phyloP scores from a whole-genome alignment of 2,329 filamentous ascomycete genomes.

The Calonectria leucothoes region DNA sequence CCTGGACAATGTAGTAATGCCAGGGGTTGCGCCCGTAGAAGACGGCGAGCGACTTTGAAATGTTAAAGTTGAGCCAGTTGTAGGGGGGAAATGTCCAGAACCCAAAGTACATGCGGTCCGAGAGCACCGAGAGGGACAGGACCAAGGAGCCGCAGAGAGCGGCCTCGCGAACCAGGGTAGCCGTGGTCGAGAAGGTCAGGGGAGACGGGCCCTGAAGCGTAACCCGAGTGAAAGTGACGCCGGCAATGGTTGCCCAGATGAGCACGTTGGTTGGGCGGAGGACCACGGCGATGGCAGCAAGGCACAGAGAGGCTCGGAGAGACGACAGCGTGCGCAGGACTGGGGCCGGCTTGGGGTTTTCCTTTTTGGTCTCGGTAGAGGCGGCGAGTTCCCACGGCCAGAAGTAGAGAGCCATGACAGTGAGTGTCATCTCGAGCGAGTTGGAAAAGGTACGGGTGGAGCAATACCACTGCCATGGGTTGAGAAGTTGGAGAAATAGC shows the following conservation, averaged over 20 bases:
- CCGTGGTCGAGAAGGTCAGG: conserved; percentile 55
- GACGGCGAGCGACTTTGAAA: conserved; percentile 85
- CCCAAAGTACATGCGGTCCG: conserved; percentile 85
- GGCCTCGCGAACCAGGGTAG: conserved; percentile 71
- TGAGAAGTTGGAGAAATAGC: conserved; percentile 52
- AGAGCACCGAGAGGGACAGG: conserved; percentile 71
- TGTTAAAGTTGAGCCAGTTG: conserved; percentile 90
- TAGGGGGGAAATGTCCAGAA: conserved; percentile 90
- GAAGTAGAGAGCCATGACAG: conserved; percentile 79
- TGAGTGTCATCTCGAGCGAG: conserved; percentile 90
- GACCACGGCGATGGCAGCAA: conserved; percentile 86
- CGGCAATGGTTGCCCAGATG: conserved; percentile 79
- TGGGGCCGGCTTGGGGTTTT: conserved; percentile 48
- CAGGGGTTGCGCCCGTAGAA: conserved; percentile 93
- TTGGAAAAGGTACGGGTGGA: conserved; percentile 95
- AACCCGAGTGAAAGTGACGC: conserved; percentile 56
- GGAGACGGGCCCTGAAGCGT: conserved; percentile 52
- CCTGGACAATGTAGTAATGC: conserved; percentile 95
- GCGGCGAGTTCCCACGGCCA: conserved; percentile 87
- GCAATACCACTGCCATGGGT: conserved; percentile 94
- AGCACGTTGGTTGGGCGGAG: conserved; percentile 90
- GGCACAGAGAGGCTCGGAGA: conserved; percentile 70
- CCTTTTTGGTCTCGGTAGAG: conserved; percentile 52
- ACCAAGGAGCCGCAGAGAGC: conserved; percentile 72
- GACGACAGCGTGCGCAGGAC: conserved; percentile 41